phyloP scores from a whole-genome alignment of 306 rosid genomes.

The Alnus rubra region DNA sequence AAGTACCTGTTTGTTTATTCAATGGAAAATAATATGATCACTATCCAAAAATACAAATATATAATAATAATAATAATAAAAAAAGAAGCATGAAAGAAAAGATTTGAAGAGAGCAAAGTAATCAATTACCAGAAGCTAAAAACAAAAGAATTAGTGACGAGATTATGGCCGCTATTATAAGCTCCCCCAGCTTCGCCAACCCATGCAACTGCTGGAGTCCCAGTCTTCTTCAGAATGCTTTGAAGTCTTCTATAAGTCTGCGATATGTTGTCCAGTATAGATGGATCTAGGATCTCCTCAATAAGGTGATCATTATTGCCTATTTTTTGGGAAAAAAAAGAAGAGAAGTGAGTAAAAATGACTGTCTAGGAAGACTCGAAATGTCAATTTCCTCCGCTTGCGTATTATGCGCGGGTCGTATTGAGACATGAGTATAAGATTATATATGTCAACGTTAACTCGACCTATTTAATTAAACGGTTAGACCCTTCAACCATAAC shows the following conservation, averaged over 20 bases:
- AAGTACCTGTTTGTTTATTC: slow-evolving; percentile 63
- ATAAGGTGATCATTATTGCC: slow-evolving; percentile 63
- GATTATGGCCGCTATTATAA: slow-evolving; percentile 79
- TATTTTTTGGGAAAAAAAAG: slow-evolving; percentile 11
- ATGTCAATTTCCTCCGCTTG: too few species aligned
- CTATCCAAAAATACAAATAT: not conserved
- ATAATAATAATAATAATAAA: too few species aligned
- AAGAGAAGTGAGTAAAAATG: not conserved
- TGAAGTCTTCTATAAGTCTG: slow-evolving; percentile 55
- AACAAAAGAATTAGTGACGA: slow-evolving; percentile 77
- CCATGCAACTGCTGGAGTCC: slow-evolving; percentile 65
- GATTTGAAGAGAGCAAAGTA: not conserved
- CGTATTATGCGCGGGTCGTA: too few species aligned
- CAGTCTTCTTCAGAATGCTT: slow-evolving; percentile 45
- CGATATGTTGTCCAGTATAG: slow-evolving; percentile 55
- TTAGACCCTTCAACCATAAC: too few species aligned
- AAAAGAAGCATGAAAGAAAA: not conserved
- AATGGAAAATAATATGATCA: not conserved
- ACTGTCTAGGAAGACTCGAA: not conserved
- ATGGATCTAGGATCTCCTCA: slow-evolving; percentile 68
- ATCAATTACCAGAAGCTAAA: slow-evolving; percentile 70
- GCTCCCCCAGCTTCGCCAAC: slow-evolving; percentile 99
- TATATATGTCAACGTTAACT: too few species aligned
- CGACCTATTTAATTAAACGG: too few species aligned
- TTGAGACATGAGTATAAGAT: too few species aligned